Conservation (phyloP, 129 eudicot genomes). For the Centella asiatica region DNA sequence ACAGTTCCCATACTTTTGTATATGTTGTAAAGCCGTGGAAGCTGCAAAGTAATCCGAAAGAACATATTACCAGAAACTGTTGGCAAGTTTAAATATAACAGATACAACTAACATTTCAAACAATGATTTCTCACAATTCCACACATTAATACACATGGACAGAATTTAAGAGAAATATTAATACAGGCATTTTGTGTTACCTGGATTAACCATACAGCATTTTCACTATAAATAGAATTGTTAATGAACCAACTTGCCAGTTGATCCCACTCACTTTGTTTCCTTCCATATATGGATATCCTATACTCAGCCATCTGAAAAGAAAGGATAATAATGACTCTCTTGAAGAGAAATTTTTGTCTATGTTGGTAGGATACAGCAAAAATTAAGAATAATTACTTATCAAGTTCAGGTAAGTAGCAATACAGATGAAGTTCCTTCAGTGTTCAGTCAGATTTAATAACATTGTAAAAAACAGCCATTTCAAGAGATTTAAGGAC, state of each 20-base stretch:
- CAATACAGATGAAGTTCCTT: not conserved
- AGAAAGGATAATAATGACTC: too few species aligned
- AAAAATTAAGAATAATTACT: too few species aligned
- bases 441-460: not conserved
- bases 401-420: not conserved
- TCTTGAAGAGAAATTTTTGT: too few species aligned
- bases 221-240: constrained; percentile 52
- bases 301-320: constrained; percentile 62
- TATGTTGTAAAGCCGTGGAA: constrained; percentile 56
- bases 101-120: too few species aligned
- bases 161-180: too few species aligned
- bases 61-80: not conserved
- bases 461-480: too few species aligned
- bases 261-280: constrained; percentile 80
- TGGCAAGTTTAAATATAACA: not conserved
- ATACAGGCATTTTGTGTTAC: constrained; percentile 19
- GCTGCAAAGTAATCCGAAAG: constrained; percentile 23
- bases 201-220: constrained; percentile 78
- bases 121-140: too few species aligned
- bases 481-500: too few species aligned
- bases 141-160: not conserved
- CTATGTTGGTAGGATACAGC: too few species aligned
- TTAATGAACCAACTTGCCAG: constrained; percentile 72
- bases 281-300: constrained; percentile 68
- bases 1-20: constrained; percentile 63